These are phyloP conservation scores for Fusarium sp. DNA, from an alignment of 2,329 filamentous ascomycete species.

Conservation along the genomic window DNA sequence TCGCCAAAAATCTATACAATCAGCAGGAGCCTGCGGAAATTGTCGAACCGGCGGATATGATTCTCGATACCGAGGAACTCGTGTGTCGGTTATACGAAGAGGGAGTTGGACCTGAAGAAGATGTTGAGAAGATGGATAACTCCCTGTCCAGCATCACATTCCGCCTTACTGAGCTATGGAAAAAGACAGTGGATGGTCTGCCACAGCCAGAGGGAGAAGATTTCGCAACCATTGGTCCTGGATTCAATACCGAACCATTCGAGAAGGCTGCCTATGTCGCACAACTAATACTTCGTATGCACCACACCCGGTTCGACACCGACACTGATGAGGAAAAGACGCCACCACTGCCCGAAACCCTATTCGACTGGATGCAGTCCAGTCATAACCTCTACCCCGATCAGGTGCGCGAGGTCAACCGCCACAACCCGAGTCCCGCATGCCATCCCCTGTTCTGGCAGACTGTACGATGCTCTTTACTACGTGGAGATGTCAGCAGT, in stretches of 20 bases:
- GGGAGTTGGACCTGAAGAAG: slow-evolving; percentile 66
- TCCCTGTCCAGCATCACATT: slow-evolving; percentile 65
- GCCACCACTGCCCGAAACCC: slow-evolving; percentile 76
- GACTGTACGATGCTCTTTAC: slow-evolving; percentile 76
- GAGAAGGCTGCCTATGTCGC: slow-evolving; percentile 84
- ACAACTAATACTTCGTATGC: slow-evolving; percentile 79
- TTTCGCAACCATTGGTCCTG: slow-evolving; percentile 72
- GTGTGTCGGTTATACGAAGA: slow-evolving; percentile 74
- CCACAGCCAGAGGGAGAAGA: slow-evolving; percentile 64
- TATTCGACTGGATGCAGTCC: slow-evolving; percentile 84
- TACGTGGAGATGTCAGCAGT: slow-evolving; percentile 78
- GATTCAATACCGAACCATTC: slow-evolving; percentile 69
- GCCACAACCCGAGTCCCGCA: slow-evolving; percentile 76
- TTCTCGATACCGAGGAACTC: slow-evolving; percentile 80
- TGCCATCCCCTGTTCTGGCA: slow-evolving; percentile 87
- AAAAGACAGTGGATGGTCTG: slow-evolving; percentile 61
- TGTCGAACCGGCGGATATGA: slow-evolving; percentile 75
- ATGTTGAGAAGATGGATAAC: slow-evolving; percentile 66
- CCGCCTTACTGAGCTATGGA: slow-evolving; percentile 67
- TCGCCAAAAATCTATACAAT: slow-evolving; percentile 77
- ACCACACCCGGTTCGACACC: slow-evolving; percentile 69
- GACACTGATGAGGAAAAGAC: slow-evolving; percentile 53
- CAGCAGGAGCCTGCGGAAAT: slow-evolving; percentile 68
- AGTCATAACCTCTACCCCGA: slow-evolving; percentile 78
- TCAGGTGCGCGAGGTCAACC: slow-evolving; percentile 73